phyloP scores from a whole-genome alignment of 768 basidiomycete species.

The Trametes meyenii region DNA sequence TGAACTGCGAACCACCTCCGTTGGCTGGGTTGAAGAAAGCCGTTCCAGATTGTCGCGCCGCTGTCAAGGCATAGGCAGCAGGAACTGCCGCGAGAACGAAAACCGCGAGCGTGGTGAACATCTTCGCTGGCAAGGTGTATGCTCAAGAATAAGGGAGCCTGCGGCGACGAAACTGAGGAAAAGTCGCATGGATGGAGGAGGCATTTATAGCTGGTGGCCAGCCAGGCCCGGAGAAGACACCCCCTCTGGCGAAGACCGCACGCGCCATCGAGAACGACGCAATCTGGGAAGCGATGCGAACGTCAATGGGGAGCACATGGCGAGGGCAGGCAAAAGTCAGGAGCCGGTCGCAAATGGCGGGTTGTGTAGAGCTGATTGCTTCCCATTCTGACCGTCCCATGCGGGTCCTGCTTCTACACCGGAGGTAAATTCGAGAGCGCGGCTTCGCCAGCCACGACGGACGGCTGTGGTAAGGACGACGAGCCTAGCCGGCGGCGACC shows the following conservation, averaged over 20 bases:
- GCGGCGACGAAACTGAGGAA: background rate
- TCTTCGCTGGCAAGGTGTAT: slow-evolving; percentile 1
- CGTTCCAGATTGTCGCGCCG: slow-evolving; percentile 10
- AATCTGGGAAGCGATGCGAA: slow-evolving; percentile 12
- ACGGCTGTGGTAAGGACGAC: background rate
- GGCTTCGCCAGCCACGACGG: too few species aligned
- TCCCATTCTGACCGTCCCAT: background rate
- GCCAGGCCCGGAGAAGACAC: background rate
- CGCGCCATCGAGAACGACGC: background rate
- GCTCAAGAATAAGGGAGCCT: background rate
- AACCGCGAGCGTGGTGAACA: slow-evolving; percentile 20
- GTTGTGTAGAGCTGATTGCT: background rate
- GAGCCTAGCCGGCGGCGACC: background rate
- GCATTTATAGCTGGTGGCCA: slow-evolving; percentile 1
- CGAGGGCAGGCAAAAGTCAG: background rate
- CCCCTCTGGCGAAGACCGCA: background rate
- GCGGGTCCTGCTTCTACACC: background rate
- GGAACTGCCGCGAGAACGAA: slow-evolving; percentile 17
- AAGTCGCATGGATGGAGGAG: background rate
- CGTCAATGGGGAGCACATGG: slow-evolving; percentile 8
- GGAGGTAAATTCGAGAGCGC: too few species aligned
- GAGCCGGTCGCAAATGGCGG: slow-evolving; percentile 2
- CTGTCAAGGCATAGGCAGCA: background rate
- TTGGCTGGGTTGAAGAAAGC: slow-evolving; percentile 40
- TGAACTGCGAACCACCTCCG: slow-evolving; percentile 48